Evolutionary conservation across 140 eudicot species (phyloP).

Genomic region (Flaveria floridana): DNA sequence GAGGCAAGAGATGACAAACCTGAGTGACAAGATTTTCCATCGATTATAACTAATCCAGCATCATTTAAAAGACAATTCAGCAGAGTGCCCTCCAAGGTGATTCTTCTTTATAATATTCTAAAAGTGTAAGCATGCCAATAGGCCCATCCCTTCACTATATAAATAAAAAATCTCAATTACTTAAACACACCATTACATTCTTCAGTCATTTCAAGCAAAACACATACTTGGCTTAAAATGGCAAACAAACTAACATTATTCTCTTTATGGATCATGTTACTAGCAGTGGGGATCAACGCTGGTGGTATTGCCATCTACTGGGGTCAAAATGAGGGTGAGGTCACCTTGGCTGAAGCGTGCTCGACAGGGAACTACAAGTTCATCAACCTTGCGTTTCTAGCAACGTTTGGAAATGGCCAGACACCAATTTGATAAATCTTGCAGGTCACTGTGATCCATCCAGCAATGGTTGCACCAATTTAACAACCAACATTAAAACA

Average conservation of each 20-base stretch:
- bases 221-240: constrained; percentile 16
- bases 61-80: constrained; percentile 19
- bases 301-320: constrained; percentile 49
- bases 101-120: neutral
- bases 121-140: constrained; percentile 17
- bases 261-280: constrained; percentile 15
- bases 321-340: constrained; percentile 49
- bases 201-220: neutral
- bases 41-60: neutral
- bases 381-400: constrained; percentile 40
- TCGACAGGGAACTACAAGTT: constrained; percentile 32
- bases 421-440: constrained; percentile 37
- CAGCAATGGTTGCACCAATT: constrained; percentile 35
- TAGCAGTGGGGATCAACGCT: constrained; percentile 22
- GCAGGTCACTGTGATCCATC: constrained; percentile 50
- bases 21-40: neutral
- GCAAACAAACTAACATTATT: constrained; percentile 7
- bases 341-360: constrained; percentile 38
- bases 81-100: constrained; percentile 27
- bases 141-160: constrained; percentile 21
- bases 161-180: constrained; percentile 6
- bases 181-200: constrained; percentile 2
- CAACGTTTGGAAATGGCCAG: constrained; percentile 39
- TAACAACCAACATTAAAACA: constrained; percentile 32
- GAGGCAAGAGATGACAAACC: constrained; percentile 25